Evolutionary conservation across 345 rosid genomes (phyloP), one percentile per base, ranked within the genome.

Genomic region (Cardamine chenopodiifolia): DNA sequence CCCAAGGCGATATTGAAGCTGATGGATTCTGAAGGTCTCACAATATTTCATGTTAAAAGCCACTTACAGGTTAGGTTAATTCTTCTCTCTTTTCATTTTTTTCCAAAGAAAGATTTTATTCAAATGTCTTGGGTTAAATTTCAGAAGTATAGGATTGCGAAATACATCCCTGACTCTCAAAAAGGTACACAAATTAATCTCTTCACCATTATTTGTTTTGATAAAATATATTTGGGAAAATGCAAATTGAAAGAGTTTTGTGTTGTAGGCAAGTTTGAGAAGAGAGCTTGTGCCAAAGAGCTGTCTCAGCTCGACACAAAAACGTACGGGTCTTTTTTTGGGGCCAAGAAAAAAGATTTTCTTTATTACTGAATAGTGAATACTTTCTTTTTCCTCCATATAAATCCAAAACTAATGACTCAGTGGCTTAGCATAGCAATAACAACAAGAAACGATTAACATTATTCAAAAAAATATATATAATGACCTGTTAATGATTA

Each of bases 41-140:
- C 99, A 28, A 92, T 95, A 68, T 95, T 90, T 75, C 99, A 95
- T 83, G 93, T 95, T 5, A 95, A 95, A 84, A 92, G 99, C 79
- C 99, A 92, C 71, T 79, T 95, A 87, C 98, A 94, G 92, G 93
- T 90, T 47, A 64, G 8, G 20, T 63, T 19, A 64, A 48, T 48
- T 62, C 66, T 62, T 44, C 44, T 62, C 29, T 56, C 2, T 47
- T 19, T 19, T 3, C 15, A 0, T 18, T 31, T 42, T 49, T 26
- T 20, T 44, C 4, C 8, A 44, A 22, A 45, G 50, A 44, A n/a
- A 62, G 4, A 23, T 47, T 35, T 26, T 47, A 20, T 53, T 64
- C 28, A 66, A 59, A n/a, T 4, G 25, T 19, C 5, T 58, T 72
- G 35, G 14, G 58, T 60, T 34, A 49, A 59, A 19, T 67, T 73